A percentile compares a stretch with the other conserved stretches of the same genome.
These are phyloP conservation scores for Fusarium multiceps DNA, from an alignment of 2,329 filamentous ascomycete species.

Conservation along the genomic window DNA sequence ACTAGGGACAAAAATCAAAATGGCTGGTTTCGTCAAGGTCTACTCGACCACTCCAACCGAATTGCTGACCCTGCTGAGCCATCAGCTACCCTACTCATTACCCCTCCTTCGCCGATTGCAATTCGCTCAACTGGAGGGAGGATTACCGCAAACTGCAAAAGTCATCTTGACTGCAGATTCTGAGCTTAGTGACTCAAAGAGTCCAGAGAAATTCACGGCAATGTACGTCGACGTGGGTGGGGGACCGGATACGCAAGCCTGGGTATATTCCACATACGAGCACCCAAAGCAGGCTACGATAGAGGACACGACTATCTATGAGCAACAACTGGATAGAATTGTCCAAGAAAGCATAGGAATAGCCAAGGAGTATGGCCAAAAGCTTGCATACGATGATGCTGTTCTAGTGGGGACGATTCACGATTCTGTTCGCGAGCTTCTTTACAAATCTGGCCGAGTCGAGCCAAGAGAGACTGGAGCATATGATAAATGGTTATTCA, in stretches of 20 bases:
- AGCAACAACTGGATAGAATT: constrained; percentile 50
- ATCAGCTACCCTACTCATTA: constrained; percentile 68
- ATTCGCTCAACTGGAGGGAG: constrained; percentile 59
- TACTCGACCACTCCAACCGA: constrained; percentile 47
- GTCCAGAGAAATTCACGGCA: constrained; percentile 58
- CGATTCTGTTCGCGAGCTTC: constrained; percentile 43
- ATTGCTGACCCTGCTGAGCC: constrained; percentile 61
- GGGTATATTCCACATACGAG: constrained; percentile 69
- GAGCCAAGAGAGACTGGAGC: constrained; percentile 43
- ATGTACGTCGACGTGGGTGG: constrained; percentile 71
- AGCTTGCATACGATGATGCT: constrained; percentile 40
- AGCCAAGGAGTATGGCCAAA: constrained; percentile 36
- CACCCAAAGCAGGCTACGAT: constrained; percentile 30
- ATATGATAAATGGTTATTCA: constrained; percentile 70
- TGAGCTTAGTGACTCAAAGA: neutral
- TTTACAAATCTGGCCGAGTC: constrained; percentile 45
- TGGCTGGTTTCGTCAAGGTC: constrained; percentile 30
- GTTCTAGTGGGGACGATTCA: constrained; percentile 54
- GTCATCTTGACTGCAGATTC: constrained; percentile 54
- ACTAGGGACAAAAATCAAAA: neutral
- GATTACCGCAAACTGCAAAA: constrained; percentile 56
- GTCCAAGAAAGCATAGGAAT: constrained; percentile 48
- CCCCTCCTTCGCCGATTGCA: constrained; percentile 72
- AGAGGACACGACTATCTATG: constrained; percentile 38
- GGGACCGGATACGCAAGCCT: constrained; percentile 72